Evolutionary conservation across 169 alveolate species (phyloP), one percentile per base, ranked within the genome.

Genomic region (Cystoisospora suis): DNA sequence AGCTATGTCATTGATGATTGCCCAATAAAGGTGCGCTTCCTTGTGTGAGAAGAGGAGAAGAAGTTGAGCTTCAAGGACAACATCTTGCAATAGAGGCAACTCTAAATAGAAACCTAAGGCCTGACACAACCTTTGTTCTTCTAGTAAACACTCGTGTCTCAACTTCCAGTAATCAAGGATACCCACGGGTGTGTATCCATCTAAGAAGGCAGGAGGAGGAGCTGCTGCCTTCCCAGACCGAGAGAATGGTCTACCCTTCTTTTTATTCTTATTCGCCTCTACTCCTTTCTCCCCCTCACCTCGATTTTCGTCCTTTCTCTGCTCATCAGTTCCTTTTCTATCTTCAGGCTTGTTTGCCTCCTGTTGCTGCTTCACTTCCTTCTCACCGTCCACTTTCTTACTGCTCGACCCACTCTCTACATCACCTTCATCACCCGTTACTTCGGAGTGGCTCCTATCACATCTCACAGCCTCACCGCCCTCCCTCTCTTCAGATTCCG

Each of bases 101-200:
- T 34, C 58, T 29, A 72, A 56, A 72, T 34, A 53, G 81, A 88
- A 88, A 0, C 65, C 92, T 65, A 88, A 70, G 1, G 92, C 92
- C 70, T 88, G 92, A 65, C 72, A 49, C 44, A 88, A 81, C 45
- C 92, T 72, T 70, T 88, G 88, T 65, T 88, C 92, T 40, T 88
- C 92, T 12, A 72, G 45, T 40, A 88, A 65, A 32, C 92, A 88
- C 47, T 49, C 81, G 32, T 88, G 92, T 6, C 92, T 72, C 34
- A 72, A 61, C 44, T 65, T 40, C 92, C 92, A 88, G 58, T 88
- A 88, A 15, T 88, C 92, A 34, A 59, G 81, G 36, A 88, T 88
- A 15, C 92, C 92, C 59, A 88, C 40, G 1, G 92, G 79, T 27
- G 46, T 81, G 49, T 88, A 88, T 40, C 81, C 92, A n/a, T 38